Evolutionary conservation across 805 yeast species (phyloP), one percentile per base, ranked within the genome.

Genomic region (Pichia cabralensis): DNA sequence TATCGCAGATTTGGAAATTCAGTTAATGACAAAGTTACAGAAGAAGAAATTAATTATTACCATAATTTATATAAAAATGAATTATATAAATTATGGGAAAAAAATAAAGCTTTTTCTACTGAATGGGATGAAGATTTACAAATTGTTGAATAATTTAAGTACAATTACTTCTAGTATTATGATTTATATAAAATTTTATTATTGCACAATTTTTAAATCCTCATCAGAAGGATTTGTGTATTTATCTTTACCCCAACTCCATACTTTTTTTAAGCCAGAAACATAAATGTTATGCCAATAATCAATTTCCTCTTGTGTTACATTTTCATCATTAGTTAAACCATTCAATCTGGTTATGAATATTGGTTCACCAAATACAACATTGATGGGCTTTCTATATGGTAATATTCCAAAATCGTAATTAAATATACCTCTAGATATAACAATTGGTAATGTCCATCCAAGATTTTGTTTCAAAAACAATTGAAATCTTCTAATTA

Each of bases 321-420:
- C 47, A 9, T 42, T 30, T 33, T 55, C 60, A 20, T 51, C 53
- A 6, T 47, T 39, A 6, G 35, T 30, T 9, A 37, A 34, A 6
- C 54, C 54, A 27, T 38, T 29, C 13, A 53, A 36, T 26, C 60
- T 38, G 23, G 37, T 33, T 23, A 52, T 16, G 70, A 74, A 34
- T 53, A 59, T 34, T 6, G 94, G 88, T 14, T 56, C 60, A 0
- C 94, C 94, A 24, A 76, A 63, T 37, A 83, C 94, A 8, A 92
- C 67, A 41, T 82, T 67, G 34, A 92, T 78, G 3, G 84, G 84
- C 36, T 77, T 71, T 44, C 96, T 66, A 53, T 73, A 86, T 1
- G 98, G 97, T 38, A 92, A 57, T 18, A 92, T 59, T 0, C 98
- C 98, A 60, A 81, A 83, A 52, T 86, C 95, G 49, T 88, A 83